These are phyloP conservation scores for Phytophthora capsici DNA, from an alignment of 352 stramenopile genomes.

Conservation along the genomic window DNA sequence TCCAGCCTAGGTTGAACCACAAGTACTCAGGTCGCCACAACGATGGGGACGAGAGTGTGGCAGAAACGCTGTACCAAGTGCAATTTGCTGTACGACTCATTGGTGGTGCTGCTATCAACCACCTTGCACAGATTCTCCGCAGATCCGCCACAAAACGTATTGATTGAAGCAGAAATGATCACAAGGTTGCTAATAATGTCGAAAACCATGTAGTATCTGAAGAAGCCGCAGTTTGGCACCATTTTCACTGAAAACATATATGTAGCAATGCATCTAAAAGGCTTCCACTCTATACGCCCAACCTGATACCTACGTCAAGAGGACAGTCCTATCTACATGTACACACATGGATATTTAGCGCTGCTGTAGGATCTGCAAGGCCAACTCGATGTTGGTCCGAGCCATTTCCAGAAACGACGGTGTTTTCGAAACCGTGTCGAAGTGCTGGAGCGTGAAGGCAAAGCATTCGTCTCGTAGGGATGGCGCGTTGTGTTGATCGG, in stretches of 20 bases:
- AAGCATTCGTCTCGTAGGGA: slow-evolving; percentile 95
- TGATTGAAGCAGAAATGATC: slow-evolving; percentile 7
- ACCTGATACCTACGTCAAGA: slow-evolving; percentile 10
- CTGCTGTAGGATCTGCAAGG: slow-evolving; percentile 95
- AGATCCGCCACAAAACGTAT: neutral
- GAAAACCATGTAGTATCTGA: too few species aligned
- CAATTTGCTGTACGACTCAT: slow-evolving; percentile 20
- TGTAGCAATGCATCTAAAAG: too few species aligned
- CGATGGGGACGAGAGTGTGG: slow-evolving; percentile 34
- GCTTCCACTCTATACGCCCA: neutral
- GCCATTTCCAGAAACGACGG: slow-evolving; percentile 97
- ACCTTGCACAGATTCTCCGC: slow-evolving; percentile 5
- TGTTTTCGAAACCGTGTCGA: slow-evolving; percentile 97
- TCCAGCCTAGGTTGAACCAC: slow-evolving; percentile 36
- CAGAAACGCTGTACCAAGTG: slow-evolving; percentile 36
- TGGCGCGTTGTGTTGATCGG: slow-evolving; percentile 93
- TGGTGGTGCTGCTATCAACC: slow-evolving; percentile 1
- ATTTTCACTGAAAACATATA: too few species aligned
- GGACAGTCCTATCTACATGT: slow-evolving; percentile 2
- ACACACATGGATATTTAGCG: slow-evolving; percentile 37
- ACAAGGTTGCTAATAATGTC: too few species aligned
- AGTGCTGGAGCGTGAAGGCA: slow-evolving; percentile 97
- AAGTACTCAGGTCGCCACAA: slow-evolving; percentile 48
- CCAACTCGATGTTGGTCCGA: slow-evolving; percentile 96
- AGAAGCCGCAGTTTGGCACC: too few species aligned